phyloP scores from a whole-genome alignment of 495 filamentous ascomycete genomes.

The Penicillium tannophilum region DNA sequence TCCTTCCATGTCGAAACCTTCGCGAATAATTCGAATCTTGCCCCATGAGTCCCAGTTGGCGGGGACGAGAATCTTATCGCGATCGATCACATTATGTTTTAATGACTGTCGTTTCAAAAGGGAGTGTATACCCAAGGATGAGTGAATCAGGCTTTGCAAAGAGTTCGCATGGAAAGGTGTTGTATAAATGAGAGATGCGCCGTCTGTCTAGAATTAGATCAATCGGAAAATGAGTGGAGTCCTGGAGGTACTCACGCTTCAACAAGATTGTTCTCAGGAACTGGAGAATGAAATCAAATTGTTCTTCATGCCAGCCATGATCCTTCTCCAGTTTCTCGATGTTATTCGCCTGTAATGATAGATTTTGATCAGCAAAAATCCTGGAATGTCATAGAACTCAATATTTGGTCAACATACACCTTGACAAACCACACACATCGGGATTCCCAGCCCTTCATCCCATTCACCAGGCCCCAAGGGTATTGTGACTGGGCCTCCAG shows the following conservation, averaged over 20 bases:
- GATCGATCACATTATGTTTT: slow-evolving; percentile 93
- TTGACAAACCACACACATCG: slow-evolving; percentile 90
- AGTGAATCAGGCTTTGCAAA: slow-evolving; percentile 81
- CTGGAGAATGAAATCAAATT: slow-evolving; percentile 90
- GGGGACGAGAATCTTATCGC: slow-evolving; percentile 91
- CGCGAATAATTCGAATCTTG: slow-evolving; percentile 91
- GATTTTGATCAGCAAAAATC: slow-evolving; percentile 15
- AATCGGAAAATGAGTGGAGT: background rate
- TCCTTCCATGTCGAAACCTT: slow-evolving; percentile 89
- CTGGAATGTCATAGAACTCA: too few species aligned
- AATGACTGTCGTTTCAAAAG: slow-evolving; percentile 77
- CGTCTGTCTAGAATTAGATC: slow-evolving; percentile 59
- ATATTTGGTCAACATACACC: slow-evolving; percentile 59
- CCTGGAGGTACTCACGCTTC: slow-evolving; percentile 62
- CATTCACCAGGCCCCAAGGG: slow-evolving; percentile 90
- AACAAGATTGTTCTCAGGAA: slow-evolving; percentile 83
- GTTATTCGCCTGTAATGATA: slow-evolving; percentile 70
- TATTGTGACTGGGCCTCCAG: slow-evolving; percentile 59
- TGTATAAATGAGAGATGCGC: slow-evolving; percentile 88
- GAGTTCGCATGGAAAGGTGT: slow-evolving; percentile 77
- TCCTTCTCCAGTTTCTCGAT: slow-evolving; percentile 87
- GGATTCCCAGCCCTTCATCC: slow-evolving; percentile 87
- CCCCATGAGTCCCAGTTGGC: slow-evolving; percentile 99
- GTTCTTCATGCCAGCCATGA: slow-evolving; percentile 88
- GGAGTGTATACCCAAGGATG: slow-evolving; percentile 87